These are phyloP conservation scores for Plasmodium gallinaceum DNA, from an alignment of 169 alveolate genomes.

Conservation along the genomic window DNA sequence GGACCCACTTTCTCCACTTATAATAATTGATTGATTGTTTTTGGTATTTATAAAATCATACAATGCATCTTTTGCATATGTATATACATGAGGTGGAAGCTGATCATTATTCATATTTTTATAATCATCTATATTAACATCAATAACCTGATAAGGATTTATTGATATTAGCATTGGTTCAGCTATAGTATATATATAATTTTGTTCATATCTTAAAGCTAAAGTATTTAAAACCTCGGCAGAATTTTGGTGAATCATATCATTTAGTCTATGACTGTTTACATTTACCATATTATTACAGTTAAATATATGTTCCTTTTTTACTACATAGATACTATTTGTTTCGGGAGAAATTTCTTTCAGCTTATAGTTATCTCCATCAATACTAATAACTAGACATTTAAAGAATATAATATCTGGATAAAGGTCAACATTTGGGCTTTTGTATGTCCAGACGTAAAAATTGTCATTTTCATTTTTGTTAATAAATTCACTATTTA, in stretches of 20 bases:
- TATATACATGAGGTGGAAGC: conserved; percentile 90
- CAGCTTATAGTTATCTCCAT: conserved; percentile 64
- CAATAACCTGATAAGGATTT: conserved; percentile 71
- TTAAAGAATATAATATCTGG: conserved; percentile 71
- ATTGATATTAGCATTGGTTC: conserved; percentile 75
- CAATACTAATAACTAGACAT: conserved; percentile 51
- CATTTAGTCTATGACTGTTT: conserved; percentile 71
- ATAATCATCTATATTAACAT: conserved; percentile 51
- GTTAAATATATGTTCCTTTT: conserved; percentile 52
- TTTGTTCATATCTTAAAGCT: conserved; percentile 67
- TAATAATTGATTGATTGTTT: conserved; percentile 94
- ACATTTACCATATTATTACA: conserved; percentile 62
- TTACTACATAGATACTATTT: conserved; percentile 63
- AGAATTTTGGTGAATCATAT: conserved; percentile 69
- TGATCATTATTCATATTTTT: conserved; percentile 59
- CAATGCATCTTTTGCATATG: conserved; percentile 90
- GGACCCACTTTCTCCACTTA: conserved; percentile 99
- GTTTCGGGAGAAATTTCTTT: conserved; percentile 68
- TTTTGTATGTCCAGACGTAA: conserved; percentile 72
- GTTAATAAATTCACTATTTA: conserved; percentile 59
- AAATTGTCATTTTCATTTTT: conserved; percentile 46
- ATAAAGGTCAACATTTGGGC: conserved; percentile 66
- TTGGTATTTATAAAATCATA: conserved; percentile 81
- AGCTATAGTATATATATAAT: conserved; percentile 75
- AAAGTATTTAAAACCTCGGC: conserved; percentile 69